Evolutionary conservation across 352 stramenopile genomes (phyloP), one percentile per base, ranked within the genome.

Genomic region (Albugo laibachii): DNA sequence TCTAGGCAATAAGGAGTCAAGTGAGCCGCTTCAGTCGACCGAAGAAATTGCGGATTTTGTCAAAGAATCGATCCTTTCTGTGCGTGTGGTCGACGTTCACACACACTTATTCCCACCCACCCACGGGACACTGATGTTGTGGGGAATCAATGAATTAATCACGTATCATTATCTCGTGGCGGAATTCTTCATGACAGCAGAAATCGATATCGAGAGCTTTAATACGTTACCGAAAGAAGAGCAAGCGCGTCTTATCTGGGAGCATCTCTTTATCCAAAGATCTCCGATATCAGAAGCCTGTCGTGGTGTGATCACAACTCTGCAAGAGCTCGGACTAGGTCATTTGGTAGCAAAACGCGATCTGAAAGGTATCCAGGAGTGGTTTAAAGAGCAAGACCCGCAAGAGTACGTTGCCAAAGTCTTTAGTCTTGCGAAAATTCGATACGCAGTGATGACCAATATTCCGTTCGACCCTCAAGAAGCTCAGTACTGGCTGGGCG

Each of bases 131-230:
- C 65, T 96, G 36, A 95, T 92, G 71, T 72, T 94, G 0, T 96
- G 80, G 77, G 87, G 85, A 19, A 82, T 96, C 40, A 84, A 97
- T 61, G 85, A 94, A 53, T 59, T 97, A 36, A 65, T 97, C 24
- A 96, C 85, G 16, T 96, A 97, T 59, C 89, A 97, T 63, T 97
- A 97, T 59, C 62, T 96, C 11, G 85, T 97, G 14, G 81, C 85
- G 2, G 88, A 97, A 67, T 95, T 86, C 55, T 83, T 95, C 52
- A 88, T 92, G 55, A 95, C 80, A 16, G 75, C 70, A n/a, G 59
- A 74, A 14, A 65, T 79, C 13, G 59, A 69, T 34, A 72, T 82
- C 5, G 73, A 92, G 46, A 50, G 56, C 42, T 95, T 95, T 56
- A 92, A 91, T 58, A 56, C 66, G 19, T 68, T 77, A 40, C 61